Conservation (phyloP, 805 yeast genomes). For the Yamadazyma phyllophila region DNA sequence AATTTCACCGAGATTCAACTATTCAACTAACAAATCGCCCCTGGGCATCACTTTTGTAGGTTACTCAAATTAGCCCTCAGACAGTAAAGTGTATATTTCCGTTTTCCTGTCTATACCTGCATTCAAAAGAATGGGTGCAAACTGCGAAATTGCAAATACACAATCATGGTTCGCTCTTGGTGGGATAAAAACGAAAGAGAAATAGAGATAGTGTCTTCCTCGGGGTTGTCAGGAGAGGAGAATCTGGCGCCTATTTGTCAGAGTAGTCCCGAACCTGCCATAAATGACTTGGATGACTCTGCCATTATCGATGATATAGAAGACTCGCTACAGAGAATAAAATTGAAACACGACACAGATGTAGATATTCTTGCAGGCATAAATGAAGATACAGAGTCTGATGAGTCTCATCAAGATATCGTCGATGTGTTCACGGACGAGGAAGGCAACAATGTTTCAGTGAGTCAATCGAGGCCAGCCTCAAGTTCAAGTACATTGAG, state of each 20-base stretch:
- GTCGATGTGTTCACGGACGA: conserved; percentile 1
- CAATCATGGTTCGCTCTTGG: conserved; percentile 1
- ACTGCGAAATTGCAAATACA: conserved; percentile 2
- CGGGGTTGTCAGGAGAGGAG: not conserved
- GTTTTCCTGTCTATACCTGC: not conserved
- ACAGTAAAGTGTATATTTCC: no score
- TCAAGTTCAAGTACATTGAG: not conserved
- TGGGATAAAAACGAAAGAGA: not conserved
- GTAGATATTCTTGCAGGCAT: not conserved
- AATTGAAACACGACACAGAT: not conserved
- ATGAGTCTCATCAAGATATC: not conserved
- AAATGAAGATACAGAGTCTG: not conserved
- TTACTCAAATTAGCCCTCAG: no score
- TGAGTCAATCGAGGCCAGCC: conserved; percentile 5
- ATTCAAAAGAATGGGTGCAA: conserved; percentile 1
- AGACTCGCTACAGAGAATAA: conserved; percentile 6
- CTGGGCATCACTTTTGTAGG: no score
- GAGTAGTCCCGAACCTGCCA: conserved; percentile 1
- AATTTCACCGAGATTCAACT: no score
- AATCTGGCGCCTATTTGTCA: conserved; percentile 1
- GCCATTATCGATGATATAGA: conserved; percentile 9
- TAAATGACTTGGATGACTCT: conserved; percentile 2
- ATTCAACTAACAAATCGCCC: no score
- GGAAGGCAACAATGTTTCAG: conserved; percentile 10
- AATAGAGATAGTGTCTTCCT: not conserved